Evolutionary conservation across 176 grass and related monocot genomes (phyloP), one percentile per base, ranked within the genome.

Genomic region (Oryza australiensis): DNA sequence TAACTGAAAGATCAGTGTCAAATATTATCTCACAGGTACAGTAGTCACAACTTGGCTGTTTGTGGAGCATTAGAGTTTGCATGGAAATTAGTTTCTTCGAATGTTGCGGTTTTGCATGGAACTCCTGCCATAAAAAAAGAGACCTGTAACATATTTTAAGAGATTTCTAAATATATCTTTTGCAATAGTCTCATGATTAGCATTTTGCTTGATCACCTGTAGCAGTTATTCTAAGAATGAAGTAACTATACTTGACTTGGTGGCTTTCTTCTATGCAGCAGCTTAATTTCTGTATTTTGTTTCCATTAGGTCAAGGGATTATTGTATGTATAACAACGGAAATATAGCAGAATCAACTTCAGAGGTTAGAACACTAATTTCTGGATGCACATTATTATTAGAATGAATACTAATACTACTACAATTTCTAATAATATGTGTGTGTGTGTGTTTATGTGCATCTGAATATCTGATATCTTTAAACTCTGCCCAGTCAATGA

Each of bases 281-380:
- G 68, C 34, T 88, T 37, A 79, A 68, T 48, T 73, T 83, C 15
- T 69, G 46, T 84, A 27, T 57, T 57, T 57, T 5, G 45, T 55
- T 73, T 29, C 75, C 33, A 63, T 43, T 82, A 82, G 80, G 45
- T 60, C 59, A 83, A 26, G 0, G 20, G 64, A 78, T 72, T 72
- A 78, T 46, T 46, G 26, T 71, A 35, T 49, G 7, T 60, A 73
- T 49, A 60, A 74, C 5, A 9, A 3, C 77, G 68, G 67, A 68
- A 62, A 12, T 6, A 26, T 82, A 6, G 37, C 9, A 23, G 68
- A 74, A 80, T 69, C 28, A 84, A 79, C 26, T 9, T 24, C 27
- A 73, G 80, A n/a, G 22, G 53, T 59, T 53, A 53, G 18, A 30
- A 43, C 45, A 65, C 9, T 70, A 77, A 12, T 85, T 55, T 73